These are phyloP conservation scores for Ophiosphaerella korrae DNA, from an alignment of 2,329 filamentous ascomycete species.

Conservation along the genomic window DNA sequence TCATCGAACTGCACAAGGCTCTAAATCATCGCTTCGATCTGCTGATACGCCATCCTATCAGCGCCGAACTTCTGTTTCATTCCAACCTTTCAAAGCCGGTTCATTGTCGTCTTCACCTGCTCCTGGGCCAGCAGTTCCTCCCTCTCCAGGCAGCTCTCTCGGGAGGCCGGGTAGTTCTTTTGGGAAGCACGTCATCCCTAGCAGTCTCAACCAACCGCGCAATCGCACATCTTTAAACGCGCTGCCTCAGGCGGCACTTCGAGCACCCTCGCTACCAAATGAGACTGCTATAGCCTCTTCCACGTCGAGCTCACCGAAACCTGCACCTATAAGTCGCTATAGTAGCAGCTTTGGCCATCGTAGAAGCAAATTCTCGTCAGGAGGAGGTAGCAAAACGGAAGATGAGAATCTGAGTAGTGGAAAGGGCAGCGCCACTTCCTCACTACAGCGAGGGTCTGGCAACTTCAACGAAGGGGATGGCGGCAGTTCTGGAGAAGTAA, in stretches of 20 bases:
- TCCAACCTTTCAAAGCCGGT: conserved; percentile 95
- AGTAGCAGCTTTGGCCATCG: conserved; percentile 94
- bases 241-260: conserved; percentile 74
- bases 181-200: conserved; percentile 27
- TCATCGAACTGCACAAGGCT: conserved; percentile 52
- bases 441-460: conserved; percentile 75
- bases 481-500: conserved; percentile 68
- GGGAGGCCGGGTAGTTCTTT: conserved; percentile 42
- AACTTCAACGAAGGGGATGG: conserved; percentile 73
- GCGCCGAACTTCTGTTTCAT: conserved; percentile 82
- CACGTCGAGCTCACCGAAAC: conserved; percentile 76
- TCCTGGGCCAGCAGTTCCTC: conserved; percentile 56
- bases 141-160: conserved; percentile 58
- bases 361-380: conserved; percentile 75
- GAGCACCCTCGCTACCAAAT: conserved; percentile 67
- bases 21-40: conserved; percentile 56
- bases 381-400: conserved; percentile 71
- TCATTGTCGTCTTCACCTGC: conserved; percentile 88
- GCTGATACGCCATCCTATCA: conserved; percentile 59
- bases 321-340: conserved; percentile 78
- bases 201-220: conserved; percentile 57
- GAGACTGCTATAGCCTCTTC: conserved; percentile 69
- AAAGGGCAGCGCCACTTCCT: conserved; percentile 75
- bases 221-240: conserved; percentile 76
- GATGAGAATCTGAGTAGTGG: conserved; percentile 81